Percentiles rank a stretch among this genome's conserved stretches.
Conservation (phyloP, 192 early-diverging fungal genomes). For the Backusella psychrophila region DNA sequence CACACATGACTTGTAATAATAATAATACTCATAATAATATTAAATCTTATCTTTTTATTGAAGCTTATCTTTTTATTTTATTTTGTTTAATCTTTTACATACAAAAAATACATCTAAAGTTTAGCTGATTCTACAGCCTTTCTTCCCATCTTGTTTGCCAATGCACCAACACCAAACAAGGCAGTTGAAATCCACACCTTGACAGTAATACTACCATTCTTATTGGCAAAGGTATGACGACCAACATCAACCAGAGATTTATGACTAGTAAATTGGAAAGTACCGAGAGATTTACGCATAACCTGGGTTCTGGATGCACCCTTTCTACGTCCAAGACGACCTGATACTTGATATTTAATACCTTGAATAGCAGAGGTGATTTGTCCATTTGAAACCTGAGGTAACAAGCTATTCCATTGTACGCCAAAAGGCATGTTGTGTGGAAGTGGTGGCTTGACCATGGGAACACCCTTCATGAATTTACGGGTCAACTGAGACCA, state of each 20-base stretch:
- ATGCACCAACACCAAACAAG: slow-evolving; percentile 36
- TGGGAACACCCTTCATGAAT: slow-evolving; percentile 38
- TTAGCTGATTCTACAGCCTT: slow-evolving; percentile 19
- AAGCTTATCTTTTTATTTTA: background rate
- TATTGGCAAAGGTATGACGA: slow-evolving; percentile 39
- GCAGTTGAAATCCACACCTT: slow-evolving; percentile 41
- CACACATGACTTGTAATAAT: background rate
- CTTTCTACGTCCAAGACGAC: slow-evolving; percentile 35
- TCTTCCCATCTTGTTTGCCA: slow-evolving; percentile 23
- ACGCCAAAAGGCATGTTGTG: slow-evolving; percentile 32
- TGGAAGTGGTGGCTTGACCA: slow-evolving; percentile 39
- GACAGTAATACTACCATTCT: slow-evolving; percentile 42
- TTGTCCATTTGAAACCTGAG: slow-evolving; percentile 29
- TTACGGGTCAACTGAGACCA: slow-evolving; percentile 39
- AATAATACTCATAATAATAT: background rate
- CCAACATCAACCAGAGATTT: slow-evolving; percentile 39
- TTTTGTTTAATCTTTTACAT: background rate
- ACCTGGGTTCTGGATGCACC: slow-evolving; percentile 36
- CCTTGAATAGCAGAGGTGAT: slow-evolving; percentile 39
- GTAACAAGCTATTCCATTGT: slow-evolving; percentile 38
- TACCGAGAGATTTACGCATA: slow-evolving; percentile 37
- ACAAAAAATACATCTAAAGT: background rate
- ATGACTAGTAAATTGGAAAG: slow-evolving; percentile 41
- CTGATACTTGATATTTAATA: slow-evolving; percentile 40
- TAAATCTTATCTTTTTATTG: background rate